phyloP scores from a whole-genome alignment of 2,329 filamentous ascomycete genomes.

The Fusarium sp. region DNA sequence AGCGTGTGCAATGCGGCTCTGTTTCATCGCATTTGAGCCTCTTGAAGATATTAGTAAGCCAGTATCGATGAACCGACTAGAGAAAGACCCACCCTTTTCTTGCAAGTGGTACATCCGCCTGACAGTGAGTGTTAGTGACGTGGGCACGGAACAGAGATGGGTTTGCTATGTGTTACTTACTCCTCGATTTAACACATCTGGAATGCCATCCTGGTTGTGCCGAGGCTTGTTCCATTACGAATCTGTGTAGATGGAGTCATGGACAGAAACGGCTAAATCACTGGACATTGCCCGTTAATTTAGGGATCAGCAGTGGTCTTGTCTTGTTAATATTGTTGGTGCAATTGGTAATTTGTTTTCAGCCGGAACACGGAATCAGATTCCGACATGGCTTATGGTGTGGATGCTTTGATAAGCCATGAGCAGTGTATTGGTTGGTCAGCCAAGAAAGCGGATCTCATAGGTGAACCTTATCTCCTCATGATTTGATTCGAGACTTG shows the following conservation, averaged over 20 bases:
- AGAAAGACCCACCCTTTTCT: constrained; percentile 2
- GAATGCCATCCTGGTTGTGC: neutral
- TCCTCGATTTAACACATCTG: neutral
- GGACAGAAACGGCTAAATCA: neutral
- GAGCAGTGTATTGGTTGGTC: neutral
- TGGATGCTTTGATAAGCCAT: neutral
- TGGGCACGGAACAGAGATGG: neutral
- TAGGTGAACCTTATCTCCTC: neutral
- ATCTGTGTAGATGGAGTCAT: neutral
- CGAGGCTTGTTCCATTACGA: neutral
- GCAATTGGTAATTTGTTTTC: neutral
- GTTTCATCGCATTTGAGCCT: constrained; percentile 38
- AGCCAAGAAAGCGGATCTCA: neutral
- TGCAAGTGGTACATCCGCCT: constrained; percentile 8
- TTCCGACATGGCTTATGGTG: neutral
- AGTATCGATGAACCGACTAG: rapidly evolving
- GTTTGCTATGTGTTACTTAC: neutral
- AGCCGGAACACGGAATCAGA: neutral
- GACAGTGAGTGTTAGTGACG: neutral
- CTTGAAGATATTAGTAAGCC: neutral
- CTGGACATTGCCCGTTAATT: neutral
- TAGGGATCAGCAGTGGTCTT: no score
- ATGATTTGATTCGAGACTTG: neutral
- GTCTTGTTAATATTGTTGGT: neutral
- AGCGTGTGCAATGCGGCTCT: constrained; percentile 27